Percentiles rank a stretch among this genome's conserved stretches.
Evolutionary conservation across 306 rosid species (phyloP).

Genomic region (Quillaja saponaria): DNA sequence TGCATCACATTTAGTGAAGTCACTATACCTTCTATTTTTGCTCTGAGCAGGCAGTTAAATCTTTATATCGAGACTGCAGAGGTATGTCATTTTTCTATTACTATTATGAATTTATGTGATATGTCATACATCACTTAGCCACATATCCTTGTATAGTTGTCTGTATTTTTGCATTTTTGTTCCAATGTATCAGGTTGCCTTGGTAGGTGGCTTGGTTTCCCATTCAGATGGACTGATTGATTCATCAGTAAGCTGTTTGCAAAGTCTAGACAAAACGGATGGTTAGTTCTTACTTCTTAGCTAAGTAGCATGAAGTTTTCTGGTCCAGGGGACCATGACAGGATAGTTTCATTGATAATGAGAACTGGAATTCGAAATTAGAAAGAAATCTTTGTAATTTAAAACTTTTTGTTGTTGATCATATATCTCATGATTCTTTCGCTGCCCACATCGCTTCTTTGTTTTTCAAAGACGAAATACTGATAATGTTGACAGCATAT

Average conservation of each 20-base stretch:
- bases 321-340: no score
- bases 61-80: constrained; percentile 90
- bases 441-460: not conserved
- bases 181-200: constrained; percentile 73
- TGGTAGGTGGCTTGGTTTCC: constrained; percentile 68
- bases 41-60: constrained; percentile 63
- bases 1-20: constrained; percentile 89
- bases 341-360: no score
- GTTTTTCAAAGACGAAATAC: not conserved
- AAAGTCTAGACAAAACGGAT: constrained; percentile 44
- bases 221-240: constrained; percentile 79
- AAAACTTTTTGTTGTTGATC: no score
- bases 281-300: constrained; percentile 50
- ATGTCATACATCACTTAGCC: constrained; percentile 13
- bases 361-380: no score
- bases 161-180: constrained; percentile 34
- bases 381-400: not conserved
- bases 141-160: not conserved
- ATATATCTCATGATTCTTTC: not conserved
- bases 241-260: constrained; percentile 69
- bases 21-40: constrained; percentile 79
- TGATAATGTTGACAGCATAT: not conserved
- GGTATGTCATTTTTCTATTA: constrained; percentile 53
- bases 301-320: no score
- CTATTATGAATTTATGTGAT: no score